Conservation (phyloP, 2,329 filamentous ascomycete species). For the Aspergillus chevalieri region DNA sequence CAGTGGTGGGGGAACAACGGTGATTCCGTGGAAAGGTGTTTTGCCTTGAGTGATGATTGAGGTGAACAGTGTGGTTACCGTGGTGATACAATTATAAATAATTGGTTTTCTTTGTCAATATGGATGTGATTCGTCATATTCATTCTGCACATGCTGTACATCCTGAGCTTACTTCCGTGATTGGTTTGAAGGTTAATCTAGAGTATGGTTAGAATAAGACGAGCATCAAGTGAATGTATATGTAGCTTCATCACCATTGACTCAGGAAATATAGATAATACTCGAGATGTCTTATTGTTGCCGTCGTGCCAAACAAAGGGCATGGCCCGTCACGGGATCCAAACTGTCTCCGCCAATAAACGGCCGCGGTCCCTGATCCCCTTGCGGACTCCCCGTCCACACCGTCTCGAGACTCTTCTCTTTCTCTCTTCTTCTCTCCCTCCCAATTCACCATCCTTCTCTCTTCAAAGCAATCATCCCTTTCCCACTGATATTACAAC, state of each 20-base stretch:
- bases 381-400: slow-evolving; percentile 16
- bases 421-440: neutral
- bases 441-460: neutral
- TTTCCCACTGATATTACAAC: neutral
- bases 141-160: neutral
- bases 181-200: neutral
- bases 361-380: slow-evolving; percentile 14
- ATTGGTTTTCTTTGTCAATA: neutral
- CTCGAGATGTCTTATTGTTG: neutral
- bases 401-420: slow-evolving; percentile 1
- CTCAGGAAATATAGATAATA: no score
- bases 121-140: no score
- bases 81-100: neutral
- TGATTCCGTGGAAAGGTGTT: slow-evolving; percentile 52
- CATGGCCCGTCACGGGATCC: slow-evolving; percentile 12
- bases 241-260: no score
- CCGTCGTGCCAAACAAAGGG: slow-evolving; percentile 6
- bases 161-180: neutral
- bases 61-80: neutral
- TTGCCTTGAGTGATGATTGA: slow-evolving; percentile 38
- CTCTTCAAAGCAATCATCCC: neutral
- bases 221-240: no score
- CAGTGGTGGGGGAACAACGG: slow-evolving; percentile 59
- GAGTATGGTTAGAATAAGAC: no score
- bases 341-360: slow-evolving; percentile 1